Evolutionary conservation across 169 alveolate species (phyloP), one percentile per base, ranked within the genome.

Genomic region (Cryptosporidium muris): DNA sequence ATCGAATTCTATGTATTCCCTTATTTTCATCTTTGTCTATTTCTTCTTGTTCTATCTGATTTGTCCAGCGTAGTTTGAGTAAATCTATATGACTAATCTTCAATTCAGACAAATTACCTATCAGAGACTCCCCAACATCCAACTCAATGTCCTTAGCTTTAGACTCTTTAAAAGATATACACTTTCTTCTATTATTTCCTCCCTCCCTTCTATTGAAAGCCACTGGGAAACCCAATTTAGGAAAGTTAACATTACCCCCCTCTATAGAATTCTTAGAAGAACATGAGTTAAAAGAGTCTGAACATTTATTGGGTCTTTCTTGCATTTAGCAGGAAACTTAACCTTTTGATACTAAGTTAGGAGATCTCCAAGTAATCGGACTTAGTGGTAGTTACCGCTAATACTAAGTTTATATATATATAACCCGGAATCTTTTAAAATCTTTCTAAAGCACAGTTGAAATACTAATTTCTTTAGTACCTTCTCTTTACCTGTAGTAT

Each of bases 11-110:
- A 51, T 88, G 88, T 16, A 81, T 74, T 43, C 62, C 47, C 38
- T 45, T 47, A 49, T 58, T 65, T 3, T 40, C 16, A 5, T 45
- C 80, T 37, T 25, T 47, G 52, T 51, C 89, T 25, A 48, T 48
- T 25, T 82, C 90, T 11, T 80, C 90, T 51, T 63, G 66, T 0
- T 66, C 91, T 42, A 65, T 12, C 37, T 90, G 91, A 58, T 82
- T 88, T 56, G 91, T 88, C 91, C 91, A 88, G 14, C 88, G 85
- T 34, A 88, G 54, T n/a, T 58, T 66, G 12, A 66, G 49, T 48
- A 88, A n/a, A 53, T 88, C 90, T 14, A 48, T 45, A 36, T 34
- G 60, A 7, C 82, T 65, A n/a, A 81, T 48, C 45, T 81, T 74
- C 14, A 74, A 74, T 2, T 9, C 48, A 7, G 60, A 74, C 11